Percentiles rank a stretch among this genome's conserved stretches.
These are phyloP conservation scores for Mycosphaerella sp. DNA, from an alignment of 2,329 filamentous ascomycete genomes.

Conservation along the genomic window DNA sequence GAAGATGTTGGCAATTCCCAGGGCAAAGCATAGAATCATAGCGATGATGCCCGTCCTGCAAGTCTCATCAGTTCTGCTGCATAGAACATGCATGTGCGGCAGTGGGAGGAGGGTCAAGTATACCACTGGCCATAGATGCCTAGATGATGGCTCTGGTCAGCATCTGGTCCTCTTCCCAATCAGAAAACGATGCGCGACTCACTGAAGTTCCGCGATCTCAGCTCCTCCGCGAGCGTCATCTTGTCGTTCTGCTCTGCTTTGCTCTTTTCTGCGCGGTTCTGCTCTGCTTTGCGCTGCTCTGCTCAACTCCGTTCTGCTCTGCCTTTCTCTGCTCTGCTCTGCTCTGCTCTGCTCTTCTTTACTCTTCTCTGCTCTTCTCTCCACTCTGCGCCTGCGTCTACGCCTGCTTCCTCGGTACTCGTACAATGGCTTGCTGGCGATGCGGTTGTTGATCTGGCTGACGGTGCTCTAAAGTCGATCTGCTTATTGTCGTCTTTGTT, in stretches of 20 bases:
- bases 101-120: constrained; percentile 23
- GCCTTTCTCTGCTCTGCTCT: too few species aligned
- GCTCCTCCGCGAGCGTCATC: constrained; percentile 57
- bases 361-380: too few species aligned
- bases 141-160: constrained; percentile 28
- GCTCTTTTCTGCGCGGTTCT: neutral
- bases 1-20: constrained; percentile 64
- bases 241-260: constrained; percentile 5
- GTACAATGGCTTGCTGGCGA: too few species aligned
- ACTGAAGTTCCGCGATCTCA: constrained; percentile 62
- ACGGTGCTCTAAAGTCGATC: too few species aligned
- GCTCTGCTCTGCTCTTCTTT: too few species aligned
- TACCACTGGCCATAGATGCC: constrained; percentile 66
- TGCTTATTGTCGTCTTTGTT: too few species aligned
- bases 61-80: neutral
- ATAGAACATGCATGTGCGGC: neutral
- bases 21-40: constrained; percentile 59
- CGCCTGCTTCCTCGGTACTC: too few species aligned
- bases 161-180: neutral
- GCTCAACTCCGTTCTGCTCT: neutral
- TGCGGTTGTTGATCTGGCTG: too few species aligned
- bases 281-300: neutral
- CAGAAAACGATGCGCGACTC: constrained; percentile 30
- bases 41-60: constrained; percentile 52
- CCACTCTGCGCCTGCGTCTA: too few species aligned